phyloP scores from a whole-genome alignment of 495 filamentous ascomycete species.

The Penicillium cinerascens region DNA sequence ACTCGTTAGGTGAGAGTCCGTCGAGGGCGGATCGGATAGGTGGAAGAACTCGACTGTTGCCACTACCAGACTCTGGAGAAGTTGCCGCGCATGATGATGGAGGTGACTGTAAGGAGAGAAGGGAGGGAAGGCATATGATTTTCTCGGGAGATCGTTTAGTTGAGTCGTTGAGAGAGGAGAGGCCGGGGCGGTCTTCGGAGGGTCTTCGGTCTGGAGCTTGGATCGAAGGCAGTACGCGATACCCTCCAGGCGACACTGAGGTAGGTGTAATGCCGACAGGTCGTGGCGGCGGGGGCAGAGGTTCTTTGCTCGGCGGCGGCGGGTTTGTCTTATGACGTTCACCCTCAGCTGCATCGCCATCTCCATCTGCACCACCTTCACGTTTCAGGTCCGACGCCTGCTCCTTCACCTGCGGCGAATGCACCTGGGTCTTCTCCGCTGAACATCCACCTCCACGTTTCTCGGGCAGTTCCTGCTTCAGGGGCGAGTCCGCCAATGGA shows the following conservation, averaged over 20 bases:
- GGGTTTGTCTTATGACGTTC: not conserved
- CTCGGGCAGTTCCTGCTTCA: slow-evolving; percentile 6
- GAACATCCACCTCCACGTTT: not conserved
- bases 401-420: not conserved
- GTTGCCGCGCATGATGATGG: slow-evolving; percentile 31
- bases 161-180: not conserved
- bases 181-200: not conserved
- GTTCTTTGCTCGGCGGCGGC: not conserved
- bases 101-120: slow-evolving; percentile 20
- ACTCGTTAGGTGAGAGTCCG: slow-evolving; percentile 20
- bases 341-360: not conserved
- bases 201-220: slow-evolving; percentile 2
- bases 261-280: not conserved
- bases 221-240: slow-evolving; percentile 9
- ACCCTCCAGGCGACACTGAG: slow-evolving; percentile 1
- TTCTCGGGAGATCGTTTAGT: slow-evolving; percentile 5
- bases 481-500: slow-evolving; percentile 15
- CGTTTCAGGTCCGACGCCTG: not conserved
- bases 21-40: slow-evolving; percentile 42
- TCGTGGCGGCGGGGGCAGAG: slow-evolving; percentile 5
- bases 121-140: slow-evolving; percentile 14
- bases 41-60: slow-evolving; percentile 36
- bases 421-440: not conserved
- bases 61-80: slow-evolving; percentile 35
- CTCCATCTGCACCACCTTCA: not conserved